Evolutionary conservation across 2,329 filamentous ascomycete genomes (phyloP).

Genomic region (Aspergillus japonicus): DNA sequence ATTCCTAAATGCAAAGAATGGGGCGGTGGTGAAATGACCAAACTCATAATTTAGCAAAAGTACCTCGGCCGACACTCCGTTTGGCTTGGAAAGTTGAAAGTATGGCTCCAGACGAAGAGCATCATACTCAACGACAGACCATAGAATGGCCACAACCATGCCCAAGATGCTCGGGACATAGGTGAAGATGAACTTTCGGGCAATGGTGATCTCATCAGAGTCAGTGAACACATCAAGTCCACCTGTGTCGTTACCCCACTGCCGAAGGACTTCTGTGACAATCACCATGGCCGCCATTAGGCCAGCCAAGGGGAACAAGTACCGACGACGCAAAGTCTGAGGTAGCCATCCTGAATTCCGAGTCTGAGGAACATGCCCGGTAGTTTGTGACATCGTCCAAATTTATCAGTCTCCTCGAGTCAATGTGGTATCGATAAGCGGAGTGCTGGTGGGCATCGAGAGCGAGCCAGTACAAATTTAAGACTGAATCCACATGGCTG

Average conservation of each 20-base stretch:
- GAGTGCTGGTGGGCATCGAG: background rate
- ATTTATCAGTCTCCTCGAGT: background rate
- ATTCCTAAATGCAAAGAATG: constrained; percentile 6
- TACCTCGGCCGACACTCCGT: constrained; percentile 7
- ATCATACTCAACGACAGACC: constrained; percentile 10
- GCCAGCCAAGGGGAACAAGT: constrained; percentile 4
- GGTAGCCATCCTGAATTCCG: constrained; percentile 9
- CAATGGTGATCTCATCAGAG: constrained; percentile 1
- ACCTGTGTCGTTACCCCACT: constrained; percentile 5
- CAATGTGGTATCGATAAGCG: background rate
- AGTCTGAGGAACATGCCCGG: background rate
- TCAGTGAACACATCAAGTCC: constrained; percentile 5
- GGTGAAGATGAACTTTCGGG: constrained; percentile 5
- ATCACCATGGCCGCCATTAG: constrained; percentile 6
- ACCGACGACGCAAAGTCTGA: constrained; percentile 5
- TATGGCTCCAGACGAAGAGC: constrained; percentile 11
- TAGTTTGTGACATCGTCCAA: background rate
- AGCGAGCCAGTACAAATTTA: constrained; percentile 1
- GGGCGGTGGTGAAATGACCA: constrained; percentile 9
- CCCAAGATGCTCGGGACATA: constrained; percentile 7
- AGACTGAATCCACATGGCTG: background rate
- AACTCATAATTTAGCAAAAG: constrained; percentile 11
- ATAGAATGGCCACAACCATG: constrained; percentile 6
- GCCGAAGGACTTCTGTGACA: constrained; percentile 1
- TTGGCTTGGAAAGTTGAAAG: constrained; percentile 7